These are phyloP conservation scores for Chlorella sp. DNA, from an alignment of 139 green algal genomes.

Conservation along the genomic window DNA sequence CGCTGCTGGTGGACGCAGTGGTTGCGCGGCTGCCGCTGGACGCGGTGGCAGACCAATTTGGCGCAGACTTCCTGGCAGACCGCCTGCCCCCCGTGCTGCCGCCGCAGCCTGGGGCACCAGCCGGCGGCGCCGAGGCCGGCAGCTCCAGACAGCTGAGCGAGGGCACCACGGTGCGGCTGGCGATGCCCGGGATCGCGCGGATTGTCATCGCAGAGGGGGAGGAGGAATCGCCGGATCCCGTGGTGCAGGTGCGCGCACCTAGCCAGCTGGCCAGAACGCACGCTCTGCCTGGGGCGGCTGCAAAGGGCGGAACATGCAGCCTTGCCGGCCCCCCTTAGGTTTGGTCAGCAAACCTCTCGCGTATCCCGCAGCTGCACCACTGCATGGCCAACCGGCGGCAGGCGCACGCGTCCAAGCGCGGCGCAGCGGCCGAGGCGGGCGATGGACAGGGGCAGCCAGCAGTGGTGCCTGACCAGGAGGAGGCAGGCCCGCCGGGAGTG, in stretches of 20 bases:
- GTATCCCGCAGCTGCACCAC: constrained; percentile 38
- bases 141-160: neutral
- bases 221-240: no score
- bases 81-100: neutral
- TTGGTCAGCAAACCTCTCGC: no score
- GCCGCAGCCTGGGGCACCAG: neutral
- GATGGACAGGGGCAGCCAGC: neutral
- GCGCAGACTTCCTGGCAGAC: constrained; percentile 32
- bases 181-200: constrained; percentile 20
- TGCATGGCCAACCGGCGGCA: constrained; percentile 39
- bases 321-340: no score
- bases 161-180: constrained; percentile 14
- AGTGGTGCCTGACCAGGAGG: constrained; percentile 1
- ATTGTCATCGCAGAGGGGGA: constrained; percentile 31
- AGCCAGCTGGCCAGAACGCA: no score
- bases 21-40: constrained; percentile 34
- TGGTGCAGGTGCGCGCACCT: no score
- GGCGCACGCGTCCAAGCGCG: constrained; percentile 18
- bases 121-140: neutral
- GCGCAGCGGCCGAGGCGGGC: constrained; percentile 3
- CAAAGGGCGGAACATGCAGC: no score
- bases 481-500: neutral
- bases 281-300: no score
- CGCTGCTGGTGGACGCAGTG: neutral
- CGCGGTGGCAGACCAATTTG: constrained; percentile 37